Conservation (phyloP, 345 rosid genomes). For the Bruguiera gymnorhiza region DNA sequence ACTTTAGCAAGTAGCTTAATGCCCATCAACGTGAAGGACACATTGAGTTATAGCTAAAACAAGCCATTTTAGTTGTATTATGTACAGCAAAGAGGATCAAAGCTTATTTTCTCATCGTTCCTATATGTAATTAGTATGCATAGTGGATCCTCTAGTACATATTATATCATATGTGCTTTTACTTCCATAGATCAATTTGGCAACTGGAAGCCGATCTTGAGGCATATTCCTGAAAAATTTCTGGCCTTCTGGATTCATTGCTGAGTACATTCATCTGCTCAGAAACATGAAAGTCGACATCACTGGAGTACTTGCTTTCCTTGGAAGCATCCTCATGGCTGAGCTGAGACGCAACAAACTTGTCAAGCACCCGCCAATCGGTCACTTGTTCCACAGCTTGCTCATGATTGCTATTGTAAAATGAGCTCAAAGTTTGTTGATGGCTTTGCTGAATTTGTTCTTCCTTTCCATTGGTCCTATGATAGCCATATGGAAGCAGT, state of each 20-base stretch:
- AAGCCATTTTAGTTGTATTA: conserved; percentile 50
- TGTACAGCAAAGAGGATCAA: conserved; percentile 47
- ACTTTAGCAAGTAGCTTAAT: conserved; percentile 18
- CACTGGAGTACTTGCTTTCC: conserved; percentile 34
- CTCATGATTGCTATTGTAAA: conserved; percentile 36
- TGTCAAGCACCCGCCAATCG: conserved; percentile 95
- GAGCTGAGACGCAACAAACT: conserved; percentile 94
- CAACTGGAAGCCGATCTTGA: conserved; percentile 68
- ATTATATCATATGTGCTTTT: conserved; percentile 27
- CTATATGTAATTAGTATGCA: conserved; percentile 38
- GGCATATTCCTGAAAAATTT: conserved; percentile 51
- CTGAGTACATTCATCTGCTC: conserved; percentile 38
- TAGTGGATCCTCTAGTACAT: conserved; percentile 19
- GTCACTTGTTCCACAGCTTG: conserved; percentile 74
- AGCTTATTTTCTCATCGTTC: conserved; percentile 27
- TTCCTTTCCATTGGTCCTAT: conserved; percentile 51
- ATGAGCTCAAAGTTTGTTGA: conserved; percentile 52
- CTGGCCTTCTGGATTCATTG: conserved; percentile 49
- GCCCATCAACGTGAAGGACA: conserved; percentile 25
- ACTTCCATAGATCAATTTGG: conserved; percentile 90
- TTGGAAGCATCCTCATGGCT: conserved; percentile 68
- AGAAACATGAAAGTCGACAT: conserved; percentile 35
- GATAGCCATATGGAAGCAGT: conserved; percentile 38
- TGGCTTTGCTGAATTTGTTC: conserved; percentile 43
- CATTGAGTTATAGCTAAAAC: conserved; percentile 25